These are phyloP conservation scores for Cyphellophora attinorum DNA, from an alignment of 2,329 filamentous ascomycete genomes.

Conservation along the genomic window DNA sequence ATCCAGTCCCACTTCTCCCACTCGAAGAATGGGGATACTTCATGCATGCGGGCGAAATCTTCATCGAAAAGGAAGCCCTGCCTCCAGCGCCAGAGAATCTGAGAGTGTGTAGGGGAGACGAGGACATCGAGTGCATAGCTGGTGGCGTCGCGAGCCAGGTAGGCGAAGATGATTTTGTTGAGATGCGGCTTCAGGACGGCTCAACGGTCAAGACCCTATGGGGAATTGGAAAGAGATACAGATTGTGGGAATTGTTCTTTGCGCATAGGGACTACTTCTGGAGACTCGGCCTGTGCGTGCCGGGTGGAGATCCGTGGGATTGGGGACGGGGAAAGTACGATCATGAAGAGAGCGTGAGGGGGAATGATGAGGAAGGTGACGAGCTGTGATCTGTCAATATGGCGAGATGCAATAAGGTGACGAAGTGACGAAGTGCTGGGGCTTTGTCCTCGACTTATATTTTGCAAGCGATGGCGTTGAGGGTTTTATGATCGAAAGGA, in stretches of 20 bases:
- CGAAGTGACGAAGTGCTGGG: too few relatives aligned
- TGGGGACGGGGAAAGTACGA: conserved; percentile 15
- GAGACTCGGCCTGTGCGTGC: conserved; percentile 80
- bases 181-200: conserved; percentile 11
- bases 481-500: too few relatives aligned
- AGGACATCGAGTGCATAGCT: conserved; percentile 63
- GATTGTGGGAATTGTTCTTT: conserved; percentile 87
- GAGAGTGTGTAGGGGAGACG: conserved; percentile 59
- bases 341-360: too few relatives aligned
- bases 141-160: conserved; percentile 24
- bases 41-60: conserved; percentile 80
- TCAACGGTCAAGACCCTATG: conserved; percentile 12
- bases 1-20: conserved; percentile 83
- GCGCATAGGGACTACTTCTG: conserved; percentile 96
- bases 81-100: conserved; percentile 61
- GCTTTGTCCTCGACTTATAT: too few relatives aligned
- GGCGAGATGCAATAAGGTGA: too few relatives aligned
- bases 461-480: too few relatives aligned
- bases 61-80: conserved; percentile 62
- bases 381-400: too few relatives aligned
- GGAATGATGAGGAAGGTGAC: too few relatives aligned
- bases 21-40: conserved; percentile 79
- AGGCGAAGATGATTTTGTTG: conserved; percentile 18
- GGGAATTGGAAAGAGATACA: conserved; percentile 47
- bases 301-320: conserved; percentile 49